Percentiles rank a stretch among this genome's conserved stretches.
These are phyloP conservation scores for Mortierella sp. DNA, from an alignment of 371 early-diverging fungal genomes.

Conservation along the genomic window DNA sequence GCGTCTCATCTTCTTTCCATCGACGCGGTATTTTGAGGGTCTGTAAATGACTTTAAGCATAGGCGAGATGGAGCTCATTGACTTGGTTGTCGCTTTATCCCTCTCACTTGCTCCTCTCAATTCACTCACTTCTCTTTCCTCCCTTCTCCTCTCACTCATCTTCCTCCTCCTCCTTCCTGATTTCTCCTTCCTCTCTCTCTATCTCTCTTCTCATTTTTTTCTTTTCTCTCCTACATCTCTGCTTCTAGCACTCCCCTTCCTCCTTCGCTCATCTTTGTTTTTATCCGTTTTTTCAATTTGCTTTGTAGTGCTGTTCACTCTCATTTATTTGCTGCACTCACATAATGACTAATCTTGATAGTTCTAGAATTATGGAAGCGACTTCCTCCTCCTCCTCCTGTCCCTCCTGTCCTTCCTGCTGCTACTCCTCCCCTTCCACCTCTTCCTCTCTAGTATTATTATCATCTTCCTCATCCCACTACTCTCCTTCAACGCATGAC, in stretches of 20 bases:
- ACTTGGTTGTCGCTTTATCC: background rate
- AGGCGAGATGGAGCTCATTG: background rate
- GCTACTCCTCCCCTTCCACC: background rate
- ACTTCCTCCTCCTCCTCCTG: background rate
- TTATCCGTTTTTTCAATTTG: background rate
- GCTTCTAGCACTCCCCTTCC: background rate
- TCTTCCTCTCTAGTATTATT: background rate
- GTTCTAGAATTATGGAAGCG: constrained; percentile 11
- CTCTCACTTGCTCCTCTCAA: constrained; percentile 1
- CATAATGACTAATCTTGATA: background rate
- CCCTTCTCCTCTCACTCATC: constrained; percentile 6
- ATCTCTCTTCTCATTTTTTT: background rate
- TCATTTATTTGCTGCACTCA: background rate
- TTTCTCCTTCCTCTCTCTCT: background rate
- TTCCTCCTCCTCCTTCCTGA: background rate
- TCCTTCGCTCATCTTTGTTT: constrained; percentile 2
- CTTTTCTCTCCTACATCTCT: background rate
- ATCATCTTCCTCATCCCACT: background rate
- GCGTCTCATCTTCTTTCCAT: background rate
- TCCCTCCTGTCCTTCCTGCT: background rate
- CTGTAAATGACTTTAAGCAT: background rate
- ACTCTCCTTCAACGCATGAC: background rate
- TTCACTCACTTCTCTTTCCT: background rate
- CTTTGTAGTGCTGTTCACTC: background rate
- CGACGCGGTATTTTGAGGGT: background rate